Evolutionary conservation across 2,329 filamentous ascomycete species (phyloP), one percentile per base, ranked within the genome.

Genomic region (Hypoxylon sp.): DNA sequence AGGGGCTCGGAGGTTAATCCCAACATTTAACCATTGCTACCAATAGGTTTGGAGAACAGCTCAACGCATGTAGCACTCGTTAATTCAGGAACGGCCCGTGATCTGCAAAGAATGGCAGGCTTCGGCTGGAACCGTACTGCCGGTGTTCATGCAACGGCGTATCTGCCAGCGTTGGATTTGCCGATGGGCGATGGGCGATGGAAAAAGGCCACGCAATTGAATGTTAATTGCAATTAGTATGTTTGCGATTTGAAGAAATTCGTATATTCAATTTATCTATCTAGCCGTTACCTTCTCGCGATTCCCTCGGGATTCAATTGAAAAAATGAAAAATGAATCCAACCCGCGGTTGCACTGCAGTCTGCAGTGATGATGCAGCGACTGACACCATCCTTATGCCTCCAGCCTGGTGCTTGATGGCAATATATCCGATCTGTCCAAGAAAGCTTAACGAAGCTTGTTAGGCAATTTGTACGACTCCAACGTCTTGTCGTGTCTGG

Each of bases 381-480:
- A 68, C 32, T 65, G 60, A 47, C 56, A 69, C 67, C 63, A 39
- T 64, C 60, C 50, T 37, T 46, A 61, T 60, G 39, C 16, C 30
- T 56, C 59, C n/a, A n/a, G n/a, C n/a, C n/a, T 51, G 21, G 30
- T 58, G 46, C 27, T 52, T 30, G 54, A 66, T n/a, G 43, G 25
- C n/a, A 64, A 70, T 70, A 47, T 67, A 68, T 67, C 29, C 65
- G 55, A 69, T 69, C 63, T 68, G 54, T 59, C 61, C 64, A 51
- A 63, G 59, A 73, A 73, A 74, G 71, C 72, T 74, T 74, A 66
- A 72, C 66, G 61, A 71, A 73, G 73, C 73, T 74, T 74, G 70
- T 68, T 59, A 59, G 23, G 11, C 47, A 69, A 68, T 57, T 43
- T 55, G 62, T 68, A 48, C 64, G 14, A 70, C 69, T 32, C 54